Evolutionary conservation across 2,329 filamentous ascomycete genomes (phyloP), one percentile per base, ranked within the genome.

Genomic region (Fonsecaea pedrosoi): DNA sequence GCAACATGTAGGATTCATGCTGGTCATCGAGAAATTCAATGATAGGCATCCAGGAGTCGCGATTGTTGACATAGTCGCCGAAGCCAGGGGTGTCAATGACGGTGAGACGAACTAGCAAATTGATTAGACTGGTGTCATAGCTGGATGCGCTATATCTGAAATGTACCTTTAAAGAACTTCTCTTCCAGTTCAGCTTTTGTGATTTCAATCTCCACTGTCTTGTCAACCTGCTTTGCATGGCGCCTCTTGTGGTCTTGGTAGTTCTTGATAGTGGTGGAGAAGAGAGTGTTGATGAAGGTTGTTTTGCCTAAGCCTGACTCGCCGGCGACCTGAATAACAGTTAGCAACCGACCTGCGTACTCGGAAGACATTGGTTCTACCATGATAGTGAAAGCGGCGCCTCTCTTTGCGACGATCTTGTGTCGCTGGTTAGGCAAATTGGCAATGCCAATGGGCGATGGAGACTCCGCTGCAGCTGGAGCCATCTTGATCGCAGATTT

Each of bases 261-360:
- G 88, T 98, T 99, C 88, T 99, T 99, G 88, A 99, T 99, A 76
- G 95, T 99, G 73, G 96, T 99, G 71, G 95, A 99, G 87, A 99
- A 99, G 69, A 99, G 90, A 68, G 95, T 99, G 89, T 99, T 99
- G 89, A 99, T 98, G 84, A 99, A 99, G 77, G 95, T 99, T 32
- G 96, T 99, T 89, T 99, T 99, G 85, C 95, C 95, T 75, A 98
- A 85, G 78, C 94, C 94, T 74, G 95, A 98, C 85, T 99, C 94
- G 84, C 94, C 94, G 84, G 95, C 95, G 83, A 98, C 93, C 93
- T 96, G 76, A 66, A 60, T n/a, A 48, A 65, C 67, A 60, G 66
- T 73, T 7, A 45, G 21, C 13, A 55, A 35, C n/a, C 30, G 15
- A 21, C 25, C n/a, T 6, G 30, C 38, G 38, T 15, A 34, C 6